Evolutionary conservation across 495 filamentous ascomycete species (phyloP), one percentile per base, ranked within the genome.

Genomic region (Evernia prunastri): DNA sequence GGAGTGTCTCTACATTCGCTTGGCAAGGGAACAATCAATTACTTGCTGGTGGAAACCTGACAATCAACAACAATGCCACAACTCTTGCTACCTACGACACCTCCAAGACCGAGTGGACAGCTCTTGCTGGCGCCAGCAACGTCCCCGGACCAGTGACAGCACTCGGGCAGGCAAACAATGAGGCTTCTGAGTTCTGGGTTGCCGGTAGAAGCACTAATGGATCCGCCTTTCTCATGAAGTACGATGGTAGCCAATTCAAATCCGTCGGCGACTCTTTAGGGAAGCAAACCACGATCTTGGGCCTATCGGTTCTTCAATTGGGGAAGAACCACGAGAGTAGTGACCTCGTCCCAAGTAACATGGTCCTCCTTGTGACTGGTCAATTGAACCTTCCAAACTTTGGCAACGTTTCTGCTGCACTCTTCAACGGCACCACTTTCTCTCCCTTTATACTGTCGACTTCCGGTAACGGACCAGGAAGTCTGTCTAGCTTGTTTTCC

Each of bases 301-400:
- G 89, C 59, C 76, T 99, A 17, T 92, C 97, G 69, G 78, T 97
- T 60, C 83, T 97, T 57, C 79, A 84, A 9, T 69, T 94, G 37
- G 85, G 79, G 13, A 70, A 84, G 56, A 75, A 83, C 31, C 95
- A 97, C 72, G 81, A 78, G 37, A 73, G 78, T 47, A 85, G 80
- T n/a, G 70, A 81, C 56, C 74, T 89, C n/a, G 67, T 97, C 29
- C 77, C 83, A 42, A 74, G 80, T 18, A 77, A 85, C 58, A 82
- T 94, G 71, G 79, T 82, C 1, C 84, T 99, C n/a, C 78, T 99
- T 63, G 73, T 96, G 53, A 87, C 90, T 59, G 94, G 94, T 36
- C 82, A 88, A 57, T 82, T 98, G 61, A 79, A 82, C 58, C 78
- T 97, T 39, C 84, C 88, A 0, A 74, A 75, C 57, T 95, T 91